These are phyloP conservation scores for Dictyostelium firmibasis DNA, from an alignment of 78 protist species.

Conservation along the genomic window DNA sequence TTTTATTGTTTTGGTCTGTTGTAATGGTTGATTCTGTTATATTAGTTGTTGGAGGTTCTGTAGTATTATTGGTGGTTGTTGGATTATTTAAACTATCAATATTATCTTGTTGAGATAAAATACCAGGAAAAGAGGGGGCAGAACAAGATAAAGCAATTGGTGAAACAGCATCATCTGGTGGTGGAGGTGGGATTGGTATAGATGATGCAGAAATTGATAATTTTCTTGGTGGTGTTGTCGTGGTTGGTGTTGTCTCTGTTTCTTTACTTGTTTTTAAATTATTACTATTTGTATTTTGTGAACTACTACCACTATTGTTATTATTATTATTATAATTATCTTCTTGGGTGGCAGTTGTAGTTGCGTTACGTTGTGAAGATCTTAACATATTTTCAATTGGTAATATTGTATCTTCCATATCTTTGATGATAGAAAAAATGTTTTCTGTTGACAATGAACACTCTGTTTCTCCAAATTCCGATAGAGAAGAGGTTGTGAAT, in stretches of 20 bases:
- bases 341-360: background rate
- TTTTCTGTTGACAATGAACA: constrained; percentile 63
- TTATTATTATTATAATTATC: background rate
- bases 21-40: background rate
- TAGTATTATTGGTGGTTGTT: background rate
- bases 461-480: constrained; percentile 22
- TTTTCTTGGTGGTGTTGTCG: constrained; percentile 43
- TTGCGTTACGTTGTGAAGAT: background rate
- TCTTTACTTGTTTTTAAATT: background rate
- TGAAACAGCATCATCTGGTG: constrained; percentile 25
- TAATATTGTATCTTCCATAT: constrained; percentile 57
- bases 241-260: background rate
- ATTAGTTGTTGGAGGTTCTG: background rate
- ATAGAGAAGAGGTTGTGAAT: constrained; percentile 26
- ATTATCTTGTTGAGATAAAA: background rate
- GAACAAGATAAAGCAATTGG: constrained; percentile 63
- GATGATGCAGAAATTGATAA: constrained; percentile 72
- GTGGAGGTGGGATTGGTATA: constrained; percentile 12
- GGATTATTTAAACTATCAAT: background rate
- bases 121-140: constrained; percentile 64
- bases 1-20: background rate
- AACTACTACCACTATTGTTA: background rate
- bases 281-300: background rate
- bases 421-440: constrained; percentile 48
- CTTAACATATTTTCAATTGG: background rate